Evolutionary conservation across 1,139 yeast species (phyloP).

Genomic region (Blastobotrys ciferrii): DNA sequence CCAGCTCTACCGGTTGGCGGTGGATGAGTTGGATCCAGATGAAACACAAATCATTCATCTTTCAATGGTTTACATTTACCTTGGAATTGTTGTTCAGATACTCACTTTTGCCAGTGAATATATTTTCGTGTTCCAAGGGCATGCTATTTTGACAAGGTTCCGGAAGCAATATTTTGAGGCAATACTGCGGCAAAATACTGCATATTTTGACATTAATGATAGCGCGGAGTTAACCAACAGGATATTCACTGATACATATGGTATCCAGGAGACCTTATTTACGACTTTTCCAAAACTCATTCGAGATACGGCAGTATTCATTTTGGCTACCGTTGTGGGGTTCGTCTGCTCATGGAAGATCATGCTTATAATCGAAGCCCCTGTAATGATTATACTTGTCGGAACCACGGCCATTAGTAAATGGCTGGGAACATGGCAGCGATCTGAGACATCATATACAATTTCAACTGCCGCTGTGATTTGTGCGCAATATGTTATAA

Average conservation of each 20-base stretch:
- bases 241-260: background rate
- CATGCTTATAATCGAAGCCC: background rate
- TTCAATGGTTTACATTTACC: conserved; percentile 1
- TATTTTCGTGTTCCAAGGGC: background rate
- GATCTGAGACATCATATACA: background rate
- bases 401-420: background rate
- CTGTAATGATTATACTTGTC: background rate
- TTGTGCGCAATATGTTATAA: background rate
- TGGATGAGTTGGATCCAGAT: background rate
- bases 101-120: background rate
- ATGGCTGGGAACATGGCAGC: background rate
- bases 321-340: background rate
- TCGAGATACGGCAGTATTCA: background rate
- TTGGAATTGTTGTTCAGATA: background rate
- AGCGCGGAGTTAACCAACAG: conserved; percentile 4
- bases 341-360: conserved; percentile 3
- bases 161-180: conserved; percentile 2
- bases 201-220: conserved; percentile 2
- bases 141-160: background rate
- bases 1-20: background rate
- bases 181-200: conserved; percentile 3
- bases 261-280: background rate
- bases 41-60: background rate
- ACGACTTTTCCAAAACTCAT: conserved; percentile 1
- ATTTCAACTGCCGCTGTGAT: conserved; percentile 1